Evolutionary conservation across 164 flowering plant species (phyloP), one percentile per base, ranked within the genome.

Genomic region (Malania oleifera): DNA sequence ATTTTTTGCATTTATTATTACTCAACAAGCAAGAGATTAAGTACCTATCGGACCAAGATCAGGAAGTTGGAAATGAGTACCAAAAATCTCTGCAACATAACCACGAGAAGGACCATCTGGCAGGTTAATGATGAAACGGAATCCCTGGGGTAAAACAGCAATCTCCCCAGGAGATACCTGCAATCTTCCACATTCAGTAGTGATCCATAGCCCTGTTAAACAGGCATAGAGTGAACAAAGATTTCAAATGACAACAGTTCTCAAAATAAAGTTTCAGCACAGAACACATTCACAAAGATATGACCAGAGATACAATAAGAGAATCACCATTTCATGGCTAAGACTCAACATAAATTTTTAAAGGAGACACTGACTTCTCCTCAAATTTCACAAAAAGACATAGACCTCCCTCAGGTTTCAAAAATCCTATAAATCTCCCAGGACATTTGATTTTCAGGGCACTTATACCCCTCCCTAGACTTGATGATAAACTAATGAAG

Each of bases 31-130:
- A 39, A 51, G 17, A 63, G 14, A 46, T 61, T 26, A 54, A 35
- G 14, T 74, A 91, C 98, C 98, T 79, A 89, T 92, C 28, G 96
- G 97, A 17, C 98, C 96, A 59, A 89, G 91, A 67, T 92, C 98
- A 46, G 98, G 98, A 65, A 92, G 96, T 56, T 89, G 90, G 64
- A 80, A 87, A 80, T 92, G 98, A 53, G 87, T 61, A 20, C 96
- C 95, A 63, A 87, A 92, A 63, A 87, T 75, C 75, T 92, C 98
- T 43, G 95, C 87, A 62, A 89, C 83, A 70, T 92, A 92, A 54
- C 96, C 98, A 37, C 92, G 84, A 31, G 95, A 85, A 24, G 93
- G 88, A 13, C 98, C 98, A 74, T 92, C 98, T 12, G 96, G 96
- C 39, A 92, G 73, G 64, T 66, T 61, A 50, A 92, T 73, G 50